A percentile compares a stretch with the other conserved stretches of the same genome.
These are phyloP conservation scores for Vigna angularis DNA, from an alignment of 306 rosid species.

Conservation along the genomic window DNA sequence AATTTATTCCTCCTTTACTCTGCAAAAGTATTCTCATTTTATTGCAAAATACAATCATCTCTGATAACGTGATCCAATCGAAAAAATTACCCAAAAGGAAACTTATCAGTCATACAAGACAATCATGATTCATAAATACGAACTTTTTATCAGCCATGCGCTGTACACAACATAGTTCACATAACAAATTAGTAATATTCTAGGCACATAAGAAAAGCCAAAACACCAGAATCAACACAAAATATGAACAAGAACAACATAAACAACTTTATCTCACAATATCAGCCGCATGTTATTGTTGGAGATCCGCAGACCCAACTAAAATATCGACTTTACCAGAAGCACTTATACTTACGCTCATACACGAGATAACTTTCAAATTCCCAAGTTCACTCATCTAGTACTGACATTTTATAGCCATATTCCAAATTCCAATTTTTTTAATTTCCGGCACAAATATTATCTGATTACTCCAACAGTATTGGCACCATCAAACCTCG, in stretches of 20 bases:
- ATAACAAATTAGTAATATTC: slow-evolving; percentile 33
- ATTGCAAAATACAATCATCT: neutral
- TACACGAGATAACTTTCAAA: slow-evolving; percentile 7
- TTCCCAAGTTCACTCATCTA: slow-evolving; percentile 29
- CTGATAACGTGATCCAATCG: neutral
- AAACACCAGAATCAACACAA: slow-evolving; percentile 35
- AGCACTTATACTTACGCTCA: slow-evolving; percentile 5
- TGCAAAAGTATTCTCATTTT: neutral
- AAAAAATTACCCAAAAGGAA: slow-evolving; percentile 6
- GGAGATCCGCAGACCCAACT: slow-evolving; percentile 18
- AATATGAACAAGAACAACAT: slow-evolving; percentile 39
- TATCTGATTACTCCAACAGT: slow-evolving; percentile 82
- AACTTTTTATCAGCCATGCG: slow-evolving; percentile 25
- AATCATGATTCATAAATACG: neutral
- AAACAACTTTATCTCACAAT: slow-evolving; percentile 27
- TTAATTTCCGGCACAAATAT: slow-evolving; percentile 30
- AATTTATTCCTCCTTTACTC: neutral
- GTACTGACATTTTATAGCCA: slow-evolving; percentile 33
- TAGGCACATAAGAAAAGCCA: slow-evolving; percentile 21
- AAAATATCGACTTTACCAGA: slow-evolving; percentile 9
- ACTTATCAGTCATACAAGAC: neutral
- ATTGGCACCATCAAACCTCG: slow-evolving; percentile 93
- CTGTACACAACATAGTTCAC: slow-evolving; percentile 31
- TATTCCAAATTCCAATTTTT: slow-evolving; percentile 16
- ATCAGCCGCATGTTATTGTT: neutral